Base-by-base conservation (phyloP, 495 filamentous ascomycete genomes). In the Talaromyces ruber region DNA sequence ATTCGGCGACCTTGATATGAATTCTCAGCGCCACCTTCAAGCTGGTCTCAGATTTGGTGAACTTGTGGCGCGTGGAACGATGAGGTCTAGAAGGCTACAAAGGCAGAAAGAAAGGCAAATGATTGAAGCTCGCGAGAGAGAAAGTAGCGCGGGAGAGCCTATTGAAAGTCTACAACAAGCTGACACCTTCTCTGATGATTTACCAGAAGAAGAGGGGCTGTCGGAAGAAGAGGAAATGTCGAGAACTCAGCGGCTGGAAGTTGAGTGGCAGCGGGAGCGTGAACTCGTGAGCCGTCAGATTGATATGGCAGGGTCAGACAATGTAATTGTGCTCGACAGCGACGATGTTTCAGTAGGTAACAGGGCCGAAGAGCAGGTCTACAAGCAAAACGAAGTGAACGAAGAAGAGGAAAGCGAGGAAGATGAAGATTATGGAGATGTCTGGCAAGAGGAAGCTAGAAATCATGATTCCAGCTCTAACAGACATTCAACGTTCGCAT, bases 271-370 rank as follows among this genome's bases (percentile, higher is more conserved):
- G 58, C 68, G 65, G 7, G 79, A 82, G 51, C 72, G 82, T 39
- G 76, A 84, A 60, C 73, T 71, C 9, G 74, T 84, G 32, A 83
- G 77, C 64, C 75, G 69, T 8, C 71, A 82, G 39, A 81, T 83
- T 57, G 66, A 79, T 47, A 71, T 77, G 64, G 75, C 81, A 18
- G 77, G 77, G 57, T 66, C 71, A 6, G 79, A 74, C 56, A 71
- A 79, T 62, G 71, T 84, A 29, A 80, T 84, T 59, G 72, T 78
- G 28, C 77, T 84, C 62, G 71, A 82, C 32, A 81, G 81, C 51
- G 80, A 83, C 65, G 70, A 64, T 43, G 66, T 30, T 8, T 30
- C 26, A 24, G 8, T 24, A 9, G 26, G 56, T 25, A 56, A 66
- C 6, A 39, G 60, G 18, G 62, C 67, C 21, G 55, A 12, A 11